Percentiles rank a stretch among this genome's conserved stretches.
Conservation (phyloP, 208 protist species). For the Trichomonas tenax region DNA sequence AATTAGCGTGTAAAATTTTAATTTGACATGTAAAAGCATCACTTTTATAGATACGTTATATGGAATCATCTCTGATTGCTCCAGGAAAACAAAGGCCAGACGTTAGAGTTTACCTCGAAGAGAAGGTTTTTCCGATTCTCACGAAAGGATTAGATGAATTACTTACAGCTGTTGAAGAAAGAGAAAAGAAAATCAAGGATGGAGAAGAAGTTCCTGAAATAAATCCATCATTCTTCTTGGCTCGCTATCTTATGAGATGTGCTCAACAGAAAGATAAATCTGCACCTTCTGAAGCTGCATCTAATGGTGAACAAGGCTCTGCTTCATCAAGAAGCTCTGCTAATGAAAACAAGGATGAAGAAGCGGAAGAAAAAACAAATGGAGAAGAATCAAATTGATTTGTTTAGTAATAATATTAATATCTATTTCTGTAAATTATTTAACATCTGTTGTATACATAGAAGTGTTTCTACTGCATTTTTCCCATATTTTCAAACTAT, state of each 20-base stretch:
- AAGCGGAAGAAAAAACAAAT: neutral
- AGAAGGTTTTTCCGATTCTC: neutral
- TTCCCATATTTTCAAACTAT: too few relatives aligned
- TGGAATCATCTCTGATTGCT: too few relatives aligned
- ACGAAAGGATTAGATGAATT: neutral
- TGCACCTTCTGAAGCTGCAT: neutral
- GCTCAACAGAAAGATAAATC: neutral
- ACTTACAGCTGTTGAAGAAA: neutral
- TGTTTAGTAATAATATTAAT: neutral
- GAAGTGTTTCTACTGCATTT: too few relatives aligned
- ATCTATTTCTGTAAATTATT: neutral
- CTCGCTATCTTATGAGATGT: neutral
- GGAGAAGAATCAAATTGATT: neutral
- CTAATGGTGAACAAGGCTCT: neutral
- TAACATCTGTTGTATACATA: too few relatives aligned
- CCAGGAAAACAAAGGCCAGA: neutral
- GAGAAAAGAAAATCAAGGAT: neutral
- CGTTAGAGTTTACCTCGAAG: neutral
- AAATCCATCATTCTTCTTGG: neutral
- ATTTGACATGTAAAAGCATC: too few relatives aligned
- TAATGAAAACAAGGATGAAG: neutral
- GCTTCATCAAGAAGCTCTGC: neutral
- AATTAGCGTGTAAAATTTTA: too few relatives aligned
- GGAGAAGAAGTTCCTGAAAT: neutral
- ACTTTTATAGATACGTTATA: too few relatives aligned